Percentiles rank a stretch among this genome's conserved stretches.
phyloP scores from a whole-genome alignment of 2,329 filamentous ascomycete species.

The Diaporthe vaccinii region DNA sequence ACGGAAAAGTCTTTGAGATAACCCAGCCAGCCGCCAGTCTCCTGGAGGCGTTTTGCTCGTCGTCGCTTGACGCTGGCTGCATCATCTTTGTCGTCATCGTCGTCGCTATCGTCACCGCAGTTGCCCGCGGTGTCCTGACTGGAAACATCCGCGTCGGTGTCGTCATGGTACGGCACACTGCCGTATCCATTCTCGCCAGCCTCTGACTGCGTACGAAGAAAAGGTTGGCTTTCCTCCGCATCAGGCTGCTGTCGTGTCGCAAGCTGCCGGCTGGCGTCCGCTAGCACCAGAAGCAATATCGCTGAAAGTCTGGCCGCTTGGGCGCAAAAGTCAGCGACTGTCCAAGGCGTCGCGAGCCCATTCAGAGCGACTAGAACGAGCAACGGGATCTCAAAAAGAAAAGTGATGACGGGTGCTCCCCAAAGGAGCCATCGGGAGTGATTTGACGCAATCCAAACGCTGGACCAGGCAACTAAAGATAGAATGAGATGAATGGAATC shows the following conservation, averaged over 20 bases:
- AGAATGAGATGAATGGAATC: not conserved
- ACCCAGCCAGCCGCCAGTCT: slow-evolving; percentile 33
- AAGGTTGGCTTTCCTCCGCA: slow-evolving; percentile 4
- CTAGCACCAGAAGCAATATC: not conserved
- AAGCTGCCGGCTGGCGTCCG: not conserved
- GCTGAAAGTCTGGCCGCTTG: not conserved
- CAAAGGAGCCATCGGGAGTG: not conserved
- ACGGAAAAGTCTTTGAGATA: slow-evolving; percentile 39
- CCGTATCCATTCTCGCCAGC: not conserved
- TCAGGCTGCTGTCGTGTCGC: not conserved
- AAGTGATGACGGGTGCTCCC: not conserved
- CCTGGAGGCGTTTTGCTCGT: slow-evolving; percentile 5
- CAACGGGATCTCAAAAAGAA: not conserved
- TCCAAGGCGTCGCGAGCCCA: not conserved
- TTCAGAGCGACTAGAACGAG: not conserved
- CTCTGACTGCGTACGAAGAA: not conserved
- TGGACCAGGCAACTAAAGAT: not conserved
- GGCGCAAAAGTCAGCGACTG: not conserved
- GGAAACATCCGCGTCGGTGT: not conserved
- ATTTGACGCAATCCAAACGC: not conserved
- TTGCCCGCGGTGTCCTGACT: not conserved
- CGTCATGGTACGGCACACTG: not conserved
- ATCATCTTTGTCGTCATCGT: not conserved
- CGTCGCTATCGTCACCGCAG: not conserved
- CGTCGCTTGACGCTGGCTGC: slow-evolving; percentile 15